Base-by-base conservation (phyloP, 257 asterid species). In the Nicotiana tabacum region DNA sequence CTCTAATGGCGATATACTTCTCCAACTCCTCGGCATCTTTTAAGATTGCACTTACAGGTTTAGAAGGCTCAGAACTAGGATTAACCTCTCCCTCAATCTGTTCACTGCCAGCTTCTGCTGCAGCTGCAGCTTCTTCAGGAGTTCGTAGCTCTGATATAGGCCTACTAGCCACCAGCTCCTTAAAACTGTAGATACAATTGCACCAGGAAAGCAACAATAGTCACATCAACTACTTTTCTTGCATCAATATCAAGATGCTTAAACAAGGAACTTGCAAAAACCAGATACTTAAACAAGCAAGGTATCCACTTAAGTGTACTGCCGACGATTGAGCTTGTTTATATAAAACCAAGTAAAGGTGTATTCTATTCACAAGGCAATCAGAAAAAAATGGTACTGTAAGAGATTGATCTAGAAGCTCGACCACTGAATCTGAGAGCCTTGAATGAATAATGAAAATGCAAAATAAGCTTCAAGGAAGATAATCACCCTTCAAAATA, bases 11-110 rank as follows among this genome's bases (percentile, higher is more conserved):
- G 48, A 94, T 96, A 89, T 93, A 96, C 91, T 92, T 94, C 95
- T 94, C 99, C 94, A 93, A 86, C 90, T 94, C 96, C 93, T 96
- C 98, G 16, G 99, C 98, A 82, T 93, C 98, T 87, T 89, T 92
- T 88, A 96, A 90, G 95, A 92, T 92, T 74, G 92, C 82, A 84
- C 82, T 90, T 87, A 88, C 89, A 84, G 91, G 90, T 89, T 91
- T 92, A 35, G 90, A 85, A 82, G 94, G 77, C 87, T 91, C 86
- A 61, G 86, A 87, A 88, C 81, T 79, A 68, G 92, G 92, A 83
- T 89, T 90, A 72, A 35, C 87, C 85, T 91, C 98, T 65, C 95
- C 98, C 84, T 92, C 98, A 88, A 82, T 83, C 84, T 91, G 94
- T 82, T 87, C 90, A 83, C 57, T 86, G 80, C 70, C 84, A 78